Base-by-base conservation (phyloP, 2,329 filamentous ascomycete genomes). In the Trichoderma breve region DNA sequence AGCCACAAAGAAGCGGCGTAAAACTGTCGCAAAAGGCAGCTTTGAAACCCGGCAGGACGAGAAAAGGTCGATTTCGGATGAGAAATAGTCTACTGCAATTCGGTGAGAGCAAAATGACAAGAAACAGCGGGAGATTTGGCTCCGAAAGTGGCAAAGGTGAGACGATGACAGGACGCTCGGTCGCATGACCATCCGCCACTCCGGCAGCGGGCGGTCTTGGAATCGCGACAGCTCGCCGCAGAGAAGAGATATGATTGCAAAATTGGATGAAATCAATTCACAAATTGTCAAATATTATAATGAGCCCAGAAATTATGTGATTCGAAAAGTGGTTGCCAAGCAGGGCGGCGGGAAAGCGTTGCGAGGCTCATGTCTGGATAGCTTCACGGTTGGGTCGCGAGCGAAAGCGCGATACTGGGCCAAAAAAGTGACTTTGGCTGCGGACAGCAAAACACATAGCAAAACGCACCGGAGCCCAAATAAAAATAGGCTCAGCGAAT, bases 301-400 rank as follows among this genome's bases (percentile, higher is more conserved):
- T 14, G 1, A 15, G 14, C 15, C 1, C 18, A 58, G 24, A 21
- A 43, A 28, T 6, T 1, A 1, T 12, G 3, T 18, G 5, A 32
- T 71, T 72, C n/a, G 12, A 14, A 6, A 3, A 1, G n/a, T 47
- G 73, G 69, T 32, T 36, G 76, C 68, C 74, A 51, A 69, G 74
- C 74, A 70, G 73, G 72, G 70, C 61, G 71, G 21, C 71, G 70
- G 66, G 69, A 68, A 74, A 74, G 72, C 39, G 73, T 72, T 73
- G 63, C 72, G 73, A 74, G 67, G 69, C 72, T 69, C 72, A 74
- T 72, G 74, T 81, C 79, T 74, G 77, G 78, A 80, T 80, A 80
- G 79, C 79, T 80, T 80, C 78, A 80, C 66, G 55, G 57, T 34
- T 32, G 26, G 43, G 21, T 68, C 58, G 72, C 65, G 57, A 53